A percentile compares a stretch with the other conserved stretches of the same genome.
phyloP scores from a whole-genome alignment of 257 asterid genomes.

The Capsicum pubescens region DNA sequence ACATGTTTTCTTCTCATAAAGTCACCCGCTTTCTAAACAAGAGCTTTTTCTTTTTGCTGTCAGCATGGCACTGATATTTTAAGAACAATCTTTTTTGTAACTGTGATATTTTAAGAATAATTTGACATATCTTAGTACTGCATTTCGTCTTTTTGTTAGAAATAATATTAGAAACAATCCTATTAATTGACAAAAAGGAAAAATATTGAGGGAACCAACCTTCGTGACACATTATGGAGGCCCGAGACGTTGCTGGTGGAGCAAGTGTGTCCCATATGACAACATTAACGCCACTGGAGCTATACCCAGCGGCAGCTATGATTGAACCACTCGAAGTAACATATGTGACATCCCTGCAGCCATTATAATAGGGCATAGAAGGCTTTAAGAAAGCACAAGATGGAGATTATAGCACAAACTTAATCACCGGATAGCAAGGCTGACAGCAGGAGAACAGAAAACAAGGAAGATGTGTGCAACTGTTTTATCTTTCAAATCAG shows the following conservation, averaged over 20 bases:
- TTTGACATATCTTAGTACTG: neutral
- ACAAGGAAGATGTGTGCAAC: neutral
- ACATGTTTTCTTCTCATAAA: slow-evolving; percentile 11
- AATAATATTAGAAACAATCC: slow-evolving; percentile 5
- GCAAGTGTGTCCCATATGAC: slow-evolving; percentile 99
- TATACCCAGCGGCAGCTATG: slow-evolving; percentile 94
- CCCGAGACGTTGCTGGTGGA: slow-evolving; percentile 89
- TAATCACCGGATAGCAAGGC: neutral
- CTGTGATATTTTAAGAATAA: slow-evolving; percentile 9
- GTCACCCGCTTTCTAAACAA: slow-evolving; percentile 6
- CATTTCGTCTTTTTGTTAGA: neutral
- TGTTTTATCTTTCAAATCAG: slow-evolving; percentile 21
- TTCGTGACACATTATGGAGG: slow-evolving; percentile 99
- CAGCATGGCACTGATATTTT: neutral
- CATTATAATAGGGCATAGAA: neutral
- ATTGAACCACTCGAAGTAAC: slow-evolving; percentile 94
- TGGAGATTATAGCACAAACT: neutral
- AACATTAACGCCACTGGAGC: slow-evolving; percentile 88
- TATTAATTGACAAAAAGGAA: neutral
- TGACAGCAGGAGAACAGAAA: slow-evolving; percentile 19
- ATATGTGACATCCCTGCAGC: slow-evolving; percentile 85
- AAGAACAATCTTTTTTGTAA: neutral
- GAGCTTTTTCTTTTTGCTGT: slow-evolving; percentile 1
- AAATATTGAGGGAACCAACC: slow-evolving; percentile 52
- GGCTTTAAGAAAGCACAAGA: slow-evolving; percentile 31